These are phyloP conservation scores for Ceratobasidium papillatum DNA, from an alignment of 1,284 basidiomycete species.

Conservation along the genomic window DNA sequence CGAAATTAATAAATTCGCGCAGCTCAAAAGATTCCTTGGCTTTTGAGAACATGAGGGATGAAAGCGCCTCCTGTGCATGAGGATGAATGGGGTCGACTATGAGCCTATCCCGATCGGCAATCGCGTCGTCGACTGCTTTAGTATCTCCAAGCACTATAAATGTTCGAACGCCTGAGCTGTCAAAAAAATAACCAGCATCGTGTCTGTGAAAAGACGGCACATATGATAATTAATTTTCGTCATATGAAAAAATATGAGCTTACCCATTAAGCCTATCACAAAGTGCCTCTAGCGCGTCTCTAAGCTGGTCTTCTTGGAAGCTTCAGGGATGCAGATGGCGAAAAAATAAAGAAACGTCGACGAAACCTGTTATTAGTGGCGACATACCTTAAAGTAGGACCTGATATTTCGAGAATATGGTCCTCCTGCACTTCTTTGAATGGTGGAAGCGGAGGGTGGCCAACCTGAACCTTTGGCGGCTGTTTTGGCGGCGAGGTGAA, in stretches of 20 bases:
- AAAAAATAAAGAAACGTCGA: constrained; percentile 34
- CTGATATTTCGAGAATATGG: constrained; percentile 31
- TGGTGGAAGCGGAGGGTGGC: constrained; percentile 37
- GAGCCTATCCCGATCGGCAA: constrained; percentile 35
- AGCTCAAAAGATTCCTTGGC: constrained; percentile 37
- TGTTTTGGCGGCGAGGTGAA: constrained; percentile 36
- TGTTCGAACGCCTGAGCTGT: constrained; percentile 29
- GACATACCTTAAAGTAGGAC: constrained; percentile 32
- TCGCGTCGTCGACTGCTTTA: constrained; percentile 24
- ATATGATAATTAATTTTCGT: not conserved
- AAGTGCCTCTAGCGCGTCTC: constrained; percentile 39
- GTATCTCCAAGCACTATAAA: constrained; percentile 27
- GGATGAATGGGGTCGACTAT: constrained; percentile 35
- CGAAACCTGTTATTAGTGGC: not conserved
- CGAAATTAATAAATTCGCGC: constrained; percentile 34
- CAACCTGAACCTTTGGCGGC: constrained; percentile 36
- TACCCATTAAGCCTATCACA: constrained; percentile 35
- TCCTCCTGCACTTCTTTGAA: constrained; percentile 28
- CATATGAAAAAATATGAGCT: not conserved
- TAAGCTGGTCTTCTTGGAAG: constrained; percentile 39
- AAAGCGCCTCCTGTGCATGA: constrained; percentile 11
- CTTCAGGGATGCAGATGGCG: constrained; percentile 28
- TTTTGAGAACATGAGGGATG: constrained; percentile 17
- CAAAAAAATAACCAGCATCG: constrained; percentile 38
- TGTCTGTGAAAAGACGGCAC: not conserved